Evolutionary conservation across 75 land plant genomes (phyloP).

Genomic region (Ceratopteris richardii): DNA sequence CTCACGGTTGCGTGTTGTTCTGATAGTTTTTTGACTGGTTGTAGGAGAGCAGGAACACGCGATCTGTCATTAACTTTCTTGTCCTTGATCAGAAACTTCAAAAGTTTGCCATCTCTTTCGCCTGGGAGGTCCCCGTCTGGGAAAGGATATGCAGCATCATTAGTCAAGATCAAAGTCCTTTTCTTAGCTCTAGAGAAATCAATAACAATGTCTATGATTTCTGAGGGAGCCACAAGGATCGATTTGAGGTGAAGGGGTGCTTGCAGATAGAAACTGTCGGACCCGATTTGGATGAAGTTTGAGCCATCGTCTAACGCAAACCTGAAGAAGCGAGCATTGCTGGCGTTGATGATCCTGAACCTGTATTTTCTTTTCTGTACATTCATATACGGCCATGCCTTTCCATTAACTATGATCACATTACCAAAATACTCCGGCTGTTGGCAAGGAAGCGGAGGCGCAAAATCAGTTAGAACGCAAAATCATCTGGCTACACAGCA

Average conservation of each 20-base stretch:
- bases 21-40: slow-evolving; percentile 6
- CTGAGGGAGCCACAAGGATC: slow-evolving; percentile 24
- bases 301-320: slow-evolving; percentile 19
- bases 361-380: slow-evolving; percentile 14
- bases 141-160: slow-evolving; percentile 23
- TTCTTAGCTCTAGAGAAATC: slow-evolving; percentile 15
- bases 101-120: slow-evolving; percentile 8
- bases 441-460: background rate
- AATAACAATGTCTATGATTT: slow-evolving; percentile 21
- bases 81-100: slow-evolving; percentile 27
- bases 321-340: slow-evolving; percentile 21
- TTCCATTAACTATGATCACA: slow-evolving; percentile 19
- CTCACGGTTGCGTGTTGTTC: background rate
- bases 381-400: slow-evolving; percentile 23
- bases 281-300: slow-evolving; percentile 19
- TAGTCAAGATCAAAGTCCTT: slow-evolving; percentile 9
- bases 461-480: too few species aligned
- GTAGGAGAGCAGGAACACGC: background rate
- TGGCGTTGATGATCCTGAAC: slow-evolving; percentile 17
- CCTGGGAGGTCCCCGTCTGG: slow-evolving; percentile 15
- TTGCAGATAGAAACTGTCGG: slow-evolving; percentile 22
- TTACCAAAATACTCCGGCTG: slow-evolving; percentile 33
- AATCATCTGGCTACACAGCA: too few species aligned
- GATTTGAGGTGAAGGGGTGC: slow-evolving; percentile 1
- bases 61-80: background rate